Conservation (phyloP, 2,329 filamentous ascomycete genomes). For the Cladosporium velox region DNA sequence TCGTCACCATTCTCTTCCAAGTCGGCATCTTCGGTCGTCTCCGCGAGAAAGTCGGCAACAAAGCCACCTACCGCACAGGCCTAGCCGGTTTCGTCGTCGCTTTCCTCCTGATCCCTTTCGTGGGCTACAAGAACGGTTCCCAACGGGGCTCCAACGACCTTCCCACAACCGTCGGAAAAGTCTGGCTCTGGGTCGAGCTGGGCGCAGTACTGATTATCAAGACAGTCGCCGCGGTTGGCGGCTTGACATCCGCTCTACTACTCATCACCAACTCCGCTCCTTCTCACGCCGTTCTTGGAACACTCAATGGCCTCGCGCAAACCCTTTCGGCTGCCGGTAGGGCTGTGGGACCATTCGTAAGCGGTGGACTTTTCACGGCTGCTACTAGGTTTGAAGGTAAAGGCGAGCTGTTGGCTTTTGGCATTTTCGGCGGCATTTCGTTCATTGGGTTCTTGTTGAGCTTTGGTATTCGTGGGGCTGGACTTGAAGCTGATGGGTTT, state of each 20-base stretch:
- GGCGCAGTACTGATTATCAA: conserved; percentile 80
- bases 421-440: conserved; percentile 79
- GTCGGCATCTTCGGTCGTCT: conserved; percentile 79
- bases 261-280: conserved; percentile 93
- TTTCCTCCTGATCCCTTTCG: conserved; percentile 86
- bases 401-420: conserved; percentile 83
- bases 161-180: conserved; percentile 56
- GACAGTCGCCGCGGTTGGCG: conserved; percentile 85
- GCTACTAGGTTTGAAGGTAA: conserved; percentile 72
- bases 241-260: conserved; percentile 83
- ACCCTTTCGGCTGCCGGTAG: conserved; percentile 89
- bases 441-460: conserved; percentile 79
- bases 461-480: conserved; percentile 70
- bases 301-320: conserved; percentile 90
- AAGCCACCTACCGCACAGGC: conserved; percentile 77
- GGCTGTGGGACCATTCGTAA: conserved; percentile 83
- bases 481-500: conserved; percentile 61
- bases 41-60: conserved; percentile 78
- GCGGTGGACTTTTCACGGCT: conserved; percentile 81
- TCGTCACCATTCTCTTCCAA: conserved; percentile 87
- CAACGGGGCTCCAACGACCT: conserved; percentile 52
- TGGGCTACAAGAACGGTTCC: conserved; percentile 70
- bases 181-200: conserved; percentile 79
- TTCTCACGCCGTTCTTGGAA: conserved; percentile 80
- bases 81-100: conserved; percentile 78